Evolutionary conservation across 1,139 yeast genomes (phyloP).

Genomic region (Yamadazyma oceani): DNA sequence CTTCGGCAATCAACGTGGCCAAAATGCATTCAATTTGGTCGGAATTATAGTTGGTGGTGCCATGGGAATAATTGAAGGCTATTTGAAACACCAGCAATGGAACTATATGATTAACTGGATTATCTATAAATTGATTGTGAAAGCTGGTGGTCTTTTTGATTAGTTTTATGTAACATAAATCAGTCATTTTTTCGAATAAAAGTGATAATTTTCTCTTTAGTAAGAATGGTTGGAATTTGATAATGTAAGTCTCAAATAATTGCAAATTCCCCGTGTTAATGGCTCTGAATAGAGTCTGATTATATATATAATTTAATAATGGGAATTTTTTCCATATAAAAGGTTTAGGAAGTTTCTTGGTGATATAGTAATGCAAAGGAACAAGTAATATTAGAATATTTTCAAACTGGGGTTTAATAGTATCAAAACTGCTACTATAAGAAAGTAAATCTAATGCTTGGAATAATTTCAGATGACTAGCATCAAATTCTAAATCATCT

Average conservation of each 20-base stretch:
- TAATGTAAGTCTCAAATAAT: constrained; percentile 46
- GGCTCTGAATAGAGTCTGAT: constrained; percentile 46
- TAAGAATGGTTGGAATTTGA: constrained; percentile 47
- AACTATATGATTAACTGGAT: constrained; percentile 36
- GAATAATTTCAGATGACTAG: constrained; percentile 50
- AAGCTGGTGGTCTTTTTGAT: constrained; percentile 47
- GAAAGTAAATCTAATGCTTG: constrained; percentile 45
- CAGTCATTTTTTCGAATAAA: constrained; percentile 54
- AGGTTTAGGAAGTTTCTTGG: constrained; percentile 40
- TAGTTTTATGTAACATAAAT: constrained; percentile 52
- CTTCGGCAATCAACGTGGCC: constrained; percentile 64
- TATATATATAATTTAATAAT: constrained; percentile 43
- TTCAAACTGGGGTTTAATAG: constrained; percentile 29
- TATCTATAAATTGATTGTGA: constrained; percentile 32
- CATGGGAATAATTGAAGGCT: constrained; percentile 44
- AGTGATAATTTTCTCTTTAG: constrained; percentile 64
- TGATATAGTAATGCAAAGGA: constrained; percentile 53
- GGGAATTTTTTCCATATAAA: constrained; percentile 48
- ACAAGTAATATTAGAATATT: constrained; percentile 50
- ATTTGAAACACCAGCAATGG: constrained; percentile 47
- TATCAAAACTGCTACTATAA: constrained; percentile 18
- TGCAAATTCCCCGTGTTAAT: constrained; percentile 56
- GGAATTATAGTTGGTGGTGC: constrained; percentile 10
- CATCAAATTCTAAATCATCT: constrained; percentile 58
- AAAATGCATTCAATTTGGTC: constrained; percentile 71